Conservation (phyloP, 169 alveolate species). For the Eimeria tenella region DNA sequence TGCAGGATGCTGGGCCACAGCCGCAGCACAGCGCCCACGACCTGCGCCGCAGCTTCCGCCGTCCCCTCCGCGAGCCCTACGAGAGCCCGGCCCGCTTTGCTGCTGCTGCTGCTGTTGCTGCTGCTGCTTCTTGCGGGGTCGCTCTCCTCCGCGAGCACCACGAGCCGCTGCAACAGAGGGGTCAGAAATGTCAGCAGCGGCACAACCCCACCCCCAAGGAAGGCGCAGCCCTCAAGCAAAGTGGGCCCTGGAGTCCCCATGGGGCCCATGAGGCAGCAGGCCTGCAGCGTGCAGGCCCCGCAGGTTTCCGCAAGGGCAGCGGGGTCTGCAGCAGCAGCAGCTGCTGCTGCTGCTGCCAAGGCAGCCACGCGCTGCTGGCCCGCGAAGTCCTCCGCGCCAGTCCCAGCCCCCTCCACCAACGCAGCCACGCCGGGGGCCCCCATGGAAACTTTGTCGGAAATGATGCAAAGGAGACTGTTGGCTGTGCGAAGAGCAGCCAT, state of each 20-base stretch:
- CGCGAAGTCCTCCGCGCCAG: not conserved
- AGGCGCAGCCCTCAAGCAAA: conserved; percentile 60
- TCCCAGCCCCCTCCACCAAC: not conserved
- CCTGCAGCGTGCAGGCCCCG: conserved; percentile 19
- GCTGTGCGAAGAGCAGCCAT: conserved; percentile 18
- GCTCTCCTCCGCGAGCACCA: not conserved
- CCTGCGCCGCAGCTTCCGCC: not conserved
- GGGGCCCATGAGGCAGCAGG: conserved; percentile 28
- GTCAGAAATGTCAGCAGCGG: conserved; percentile 38
- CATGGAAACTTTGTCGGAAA: not conserved
- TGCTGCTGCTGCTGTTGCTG: conserved; percentile 23
- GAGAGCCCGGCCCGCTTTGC: not conserved
- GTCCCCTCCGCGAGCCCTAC: not conserved
- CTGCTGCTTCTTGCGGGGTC: not conserved
- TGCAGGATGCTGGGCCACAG: conserved; percentile 74
- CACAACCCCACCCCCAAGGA: conserved; percentile 54
- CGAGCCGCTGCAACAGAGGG: conserved; percentile 49
- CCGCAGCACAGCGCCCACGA: conserved; percentile 56
- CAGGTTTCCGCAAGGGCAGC: not conserved
- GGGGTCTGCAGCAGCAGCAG: conserved; percentile 12
- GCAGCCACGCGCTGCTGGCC: not conserved
- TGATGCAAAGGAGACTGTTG: not conserved
- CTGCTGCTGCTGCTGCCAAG: conserved; percentile 39
- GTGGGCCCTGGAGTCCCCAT: conserved; percentile 9
- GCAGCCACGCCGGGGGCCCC: conserved; percentile 22